Evolutionary conservation across 139 green algal genomes (phyloP).

Genomic region (Volvox reticuliferus): DNA sequence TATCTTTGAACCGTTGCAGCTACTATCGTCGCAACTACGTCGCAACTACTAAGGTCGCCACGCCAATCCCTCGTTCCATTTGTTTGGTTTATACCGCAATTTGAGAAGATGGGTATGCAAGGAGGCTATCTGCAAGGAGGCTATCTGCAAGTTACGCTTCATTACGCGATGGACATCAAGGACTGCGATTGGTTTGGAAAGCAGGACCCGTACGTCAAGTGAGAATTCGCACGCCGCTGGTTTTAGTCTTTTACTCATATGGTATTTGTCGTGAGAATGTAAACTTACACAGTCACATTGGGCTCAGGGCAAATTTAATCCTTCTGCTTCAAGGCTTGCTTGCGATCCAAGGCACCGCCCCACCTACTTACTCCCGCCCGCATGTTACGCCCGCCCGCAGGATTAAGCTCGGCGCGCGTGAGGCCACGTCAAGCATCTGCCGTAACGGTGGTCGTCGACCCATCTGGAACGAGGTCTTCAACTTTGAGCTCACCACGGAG

Average conservation of each 20-base stretch:
- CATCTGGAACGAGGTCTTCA: constrained; percentile 23
- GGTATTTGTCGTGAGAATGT: no score
- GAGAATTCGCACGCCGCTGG: neutral
- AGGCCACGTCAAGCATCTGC: neutral
- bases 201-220: constrained; percentile 33
- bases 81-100: no score
- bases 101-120: constrained; percentile 7
- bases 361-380: neutral
- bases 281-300: no score
- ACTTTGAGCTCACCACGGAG: constrained; percentile 44
- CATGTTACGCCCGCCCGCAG: neutral
- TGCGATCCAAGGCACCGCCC: no score
- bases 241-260: no score
- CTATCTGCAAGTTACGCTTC: neutral
- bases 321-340: no score
- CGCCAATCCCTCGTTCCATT: no score
- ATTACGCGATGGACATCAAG: constrained; percentile 28
- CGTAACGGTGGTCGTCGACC: constrained; percentile 17
- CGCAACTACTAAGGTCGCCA: no score
- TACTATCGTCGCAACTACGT: neutral
- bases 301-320: no score
- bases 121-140: neutral
- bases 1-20: neutral
- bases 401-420: neutral
- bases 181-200: constrained; percentile 27